Percentiles rank a stretch among this genome's conserved stretches.
Conservation (phyloP, 805 yeast genomes). For the Candida pini region DNA sequence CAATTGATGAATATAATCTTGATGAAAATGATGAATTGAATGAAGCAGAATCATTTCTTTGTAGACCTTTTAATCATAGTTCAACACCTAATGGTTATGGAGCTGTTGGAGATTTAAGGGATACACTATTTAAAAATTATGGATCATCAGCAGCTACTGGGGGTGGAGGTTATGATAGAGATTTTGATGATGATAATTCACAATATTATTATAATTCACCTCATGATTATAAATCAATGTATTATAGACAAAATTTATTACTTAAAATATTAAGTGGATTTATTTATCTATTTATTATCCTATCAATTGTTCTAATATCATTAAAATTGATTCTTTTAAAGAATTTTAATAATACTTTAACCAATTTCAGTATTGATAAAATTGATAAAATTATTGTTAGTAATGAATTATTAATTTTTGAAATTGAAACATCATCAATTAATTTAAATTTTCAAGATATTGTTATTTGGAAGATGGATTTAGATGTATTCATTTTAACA, state of each 20-base stretch:
- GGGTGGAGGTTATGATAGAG: constrained; percentile 11
- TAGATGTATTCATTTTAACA: constrained; percentile 29
- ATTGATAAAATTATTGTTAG: constrained; percentile 27
- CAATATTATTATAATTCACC: constrained; percentile 24
- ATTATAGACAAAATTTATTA: constrained; percentile 20
- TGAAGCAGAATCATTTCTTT: constrained; percentile 20
- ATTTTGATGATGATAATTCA: constrained; percentile 11
- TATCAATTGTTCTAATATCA: constrained; percentile 5
- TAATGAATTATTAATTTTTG: constrained; percentile 27
- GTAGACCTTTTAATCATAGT: constrained; percentile 11
- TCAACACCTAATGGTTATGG: neutral
- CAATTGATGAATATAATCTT: constrained; percentile 13
- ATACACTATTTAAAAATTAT: constrained; percentile 7
- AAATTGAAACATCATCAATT: constrained; percentile 20
- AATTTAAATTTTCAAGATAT: constrained; percentile 29
- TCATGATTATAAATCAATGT: constrained; percentile 27
- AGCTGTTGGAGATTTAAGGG: neutral
- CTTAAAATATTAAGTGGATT: constrained; percentile 12
- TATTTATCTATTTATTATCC: constrained; percentile 11
- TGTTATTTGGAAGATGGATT: constrained; percentile 25
- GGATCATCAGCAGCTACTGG: constrained; percentile 11
- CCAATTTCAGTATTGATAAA: constrained; percentile 17
- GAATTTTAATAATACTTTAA: constrained; percentile 23
- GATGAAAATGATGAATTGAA: constrained; percentile 20
- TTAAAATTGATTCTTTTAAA: constrained; percentile 21